Evolutionary conservation across 2,329 filamentous ascomycete species (phyloP).

Genomic region (Juglanconis oblonga): DNA sequence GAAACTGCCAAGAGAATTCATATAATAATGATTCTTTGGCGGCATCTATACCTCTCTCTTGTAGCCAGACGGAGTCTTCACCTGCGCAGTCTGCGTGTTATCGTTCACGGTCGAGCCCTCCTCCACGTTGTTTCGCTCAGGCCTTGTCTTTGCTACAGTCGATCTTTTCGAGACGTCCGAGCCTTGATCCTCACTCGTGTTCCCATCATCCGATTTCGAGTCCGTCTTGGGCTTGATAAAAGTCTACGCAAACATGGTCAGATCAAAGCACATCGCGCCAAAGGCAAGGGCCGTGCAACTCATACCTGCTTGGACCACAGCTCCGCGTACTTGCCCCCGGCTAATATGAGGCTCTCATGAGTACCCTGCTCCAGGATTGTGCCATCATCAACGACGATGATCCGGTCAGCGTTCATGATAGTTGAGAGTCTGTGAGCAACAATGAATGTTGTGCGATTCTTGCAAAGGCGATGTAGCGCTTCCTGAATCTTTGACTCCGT

Average conservation of each 20-base stretch:
- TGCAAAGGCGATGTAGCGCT: constrained; percentile 55
- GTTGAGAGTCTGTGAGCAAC: constrained; percentile 70
- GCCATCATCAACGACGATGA: constrained; percentile 63
- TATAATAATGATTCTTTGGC: constrained; percentile 33
- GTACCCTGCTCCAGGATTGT: constrained; percentile 61
- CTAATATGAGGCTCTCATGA: constrained; percentile 55
- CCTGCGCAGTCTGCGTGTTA: constrained; percentile 22
- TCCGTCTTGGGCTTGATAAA: constrained; percentile 48
- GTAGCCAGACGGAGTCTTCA: constrained; percentile 33
- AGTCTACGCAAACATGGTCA: constrained; percentile 22
- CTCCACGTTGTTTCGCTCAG: constrained; percentile 33
- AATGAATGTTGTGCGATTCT: constrained; percentile 63
- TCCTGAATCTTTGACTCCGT: constrained; percentile 66
- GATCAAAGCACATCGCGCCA: neutral
- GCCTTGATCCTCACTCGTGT: constrained; percentile 22
- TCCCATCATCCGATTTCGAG: constrained; percentile 26
- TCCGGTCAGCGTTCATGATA: constrained; percentile 66
- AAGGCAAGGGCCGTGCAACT: neutral
- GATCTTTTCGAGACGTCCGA: constrained; percentile 35
- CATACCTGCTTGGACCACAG: constrained; percentile 61
- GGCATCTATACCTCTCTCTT: constrained; percentile 49
- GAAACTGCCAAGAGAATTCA: constrained; percentile 41
- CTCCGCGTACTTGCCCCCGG: constrained; percentile 60
- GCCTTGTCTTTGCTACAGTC: constrained; percentile 33
- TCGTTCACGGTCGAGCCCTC: constrained; percentile 25